Base-by-base conservation (phyloP, 441 rosid species). In the Adansonia grandidieri region DNA sequence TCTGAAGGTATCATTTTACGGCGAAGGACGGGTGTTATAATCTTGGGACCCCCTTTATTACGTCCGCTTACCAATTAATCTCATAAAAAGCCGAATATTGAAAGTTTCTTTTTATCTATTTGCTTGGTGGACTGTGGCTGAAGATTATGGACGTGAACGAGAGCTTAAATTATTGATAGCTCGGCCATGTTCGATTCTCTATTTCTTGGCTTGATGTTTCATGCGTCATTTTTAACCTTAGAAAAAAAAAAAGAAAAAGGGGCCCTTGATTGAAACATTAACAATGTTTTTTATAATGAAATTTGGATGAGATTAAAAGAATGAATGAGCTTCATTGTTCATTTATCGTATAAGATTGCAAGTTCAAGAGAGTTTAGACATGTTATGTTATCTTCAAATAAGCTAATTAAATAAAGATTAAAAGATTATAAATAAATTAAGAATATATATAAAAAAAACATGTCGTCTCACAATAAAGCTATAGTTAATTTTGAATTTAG, bases 161-260 rank as follows among this genome's bases (percentile, higher is more conserved):
- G 5, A 9, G 40, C 22, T n/a, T 51, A 51, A 51, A 51, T 51
- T 14, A 51, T 51, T 13, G 62, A 2, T 0, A 8, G 5, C 4
- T 56, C 0, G 4, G 22, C 61, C 24, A 17, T 60, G 64, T 20
- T 60, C 37, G 10, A 60, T 9, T 2, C 13, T 3, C 13, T 22
- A 48, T 40, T 65, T 40, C 5, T 65, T 65, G 64, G 51, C 50
- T 32, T 65, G 42, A 65, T 42, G 24, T 65, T 42, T 65, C 70
- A n/a, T 37, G 51, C 44, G 71, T 66, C 71, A 9, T 66, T 42
- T 42, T 66, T n/a, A 42, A 42, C 7, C 2, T 1, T 13, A 62
- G 14, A 5, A 4, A 19, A 13, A 28, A 42, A 42, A 7, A n/a
- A 65, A 40, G 0, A 17, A 42, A 8, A 5, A 22, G 50, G 28